A percentile compares a stretch with the other conserved stretches of the same genome.
phyloP scores from a whole-genome alignment of 192 early-diverging fungal genomes.

The Polychytrium aggregatum region DNA sequence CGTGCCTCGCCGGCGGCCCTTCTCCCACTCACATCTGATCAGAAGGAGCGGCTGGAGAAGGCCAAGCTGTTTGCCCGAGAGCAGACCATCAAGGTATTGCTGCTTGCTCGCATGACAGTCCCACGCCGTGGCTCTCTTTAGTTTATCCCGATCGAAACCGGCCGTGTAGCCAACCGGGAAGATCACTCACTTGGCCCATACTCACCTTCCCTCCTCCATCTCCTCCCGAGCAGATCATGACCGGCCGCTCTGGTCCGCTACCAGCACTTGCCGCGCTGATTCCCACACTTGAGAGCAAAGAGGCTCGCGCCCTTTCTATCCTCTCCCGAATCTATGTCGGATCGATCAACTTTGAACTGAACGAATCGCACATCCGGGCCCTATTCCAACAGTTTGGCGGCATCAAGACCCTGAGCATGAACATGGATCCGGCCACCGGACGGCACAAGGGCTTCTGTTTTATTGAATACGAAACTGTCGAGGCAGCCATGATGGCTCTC shows the following conservation, averaged over 20 bases:
- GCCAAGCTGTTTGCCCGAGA: constrained; percentile 25
- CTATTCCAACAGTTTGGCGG: constrained; percentile 71
- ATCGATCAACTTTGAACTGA: constrained; percentile 77
- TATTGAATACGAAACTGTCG: constrained; percentile 78
- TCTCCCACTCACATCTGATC: too few relatives aligned
- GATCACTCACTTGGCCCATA: too few relatives aligned
- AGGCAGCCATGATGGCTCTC: constrained; percentile 71
- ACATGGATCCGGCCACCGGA: constrained; percentile 60
- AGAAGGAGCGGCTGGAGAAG: constrained; percentile 13
- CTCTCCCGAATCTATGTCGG: constrained; percentile 65
- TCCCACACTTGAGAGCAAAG: too few relatives aligned
- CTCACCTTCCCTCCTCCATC: too few relatives aligned
- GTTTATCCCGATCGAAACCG: too few relatives aligned
- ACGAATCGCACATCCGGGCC: constrained; percentile 62
- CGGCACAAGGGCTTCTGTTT: constrained; percentile 88
- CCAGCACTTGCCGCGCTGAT: too few relatives aligned
- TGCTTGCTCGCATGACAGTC: background rate
- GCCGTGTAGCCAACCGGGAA: too few relatives aligned
- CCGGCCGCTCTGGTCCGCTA: too few relatives aligned
- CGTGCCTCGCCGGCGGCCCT: too few relatives aligned
- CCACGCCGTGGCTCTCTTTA: too few relatives aligned
- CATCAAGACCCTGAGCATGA: constrained; percentile 67
- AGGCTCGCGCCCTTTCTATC: too few relatives aligned
- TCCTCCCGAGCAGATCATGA: too few relatives aligned
- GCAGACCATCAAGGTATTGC: constrained; percentile 12